Conservation (phyloP, 192 early-diverging fungal species). For the Umbelopsis vinacea region DNA sequence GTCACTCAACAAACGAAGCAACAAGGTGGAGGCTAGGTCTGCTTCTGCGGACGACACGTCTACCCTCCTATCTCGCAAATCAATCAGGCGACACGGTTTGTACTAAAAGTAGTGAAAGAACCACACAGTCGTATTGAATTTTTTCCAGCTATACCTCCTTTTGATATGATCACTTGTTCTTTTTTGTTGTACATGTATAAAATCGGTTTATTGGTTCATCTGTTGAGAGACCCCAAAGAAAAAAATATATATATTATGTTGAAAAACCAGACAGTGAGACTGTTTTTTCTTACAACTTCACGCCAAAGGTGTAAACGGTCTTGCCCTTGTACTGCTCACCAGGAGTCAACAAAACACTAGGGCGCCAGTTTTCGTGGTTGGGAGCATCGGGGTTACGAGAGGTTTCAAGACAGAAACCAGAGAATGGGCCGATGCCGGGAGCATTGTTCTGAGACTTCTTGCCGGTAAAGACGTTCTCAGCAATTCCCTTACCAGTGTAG, state of each 20-base stretch:
- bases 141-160: too few relatives aligned
- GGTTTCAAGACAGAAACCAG: constrained; percentile 75
- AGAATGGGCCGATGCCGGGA: constrained; percentile 50
- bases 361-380: constrained; percentile 59
- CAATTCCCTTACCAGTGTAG: constrained; percentile 82
- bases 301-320: constrained; percentile 53
- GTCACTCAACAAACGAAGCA: background rate
- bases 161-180: too few relatives aligned
- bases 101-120: too few relatives aligned
- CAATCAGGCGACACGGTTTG: too few relatives aligned
- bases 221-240: too few relatives aligned
- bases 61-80: too few relatives aligned
- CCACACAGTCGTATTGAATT: too few relatives aligned
- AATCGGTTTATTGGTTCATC: background rate
- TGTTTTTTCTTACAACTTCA: background rate
- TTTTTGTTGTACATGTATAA: background rate
- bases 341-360: constrained; percentile 55
- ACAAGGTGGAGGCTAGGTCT: background rate
- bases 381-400: constrained; percentile 64
- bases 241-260: too few relatives aligned
- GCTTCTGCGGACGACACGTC: too few relatives aligned
- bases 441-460: constrained; percentile 40
- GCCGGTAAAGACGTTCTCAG: constrained; percentile 50
- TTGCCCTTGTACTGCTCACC: constrained; percentile 53
- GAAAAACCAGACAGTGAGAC: background rate